Base-by-base conservation (phyloP, 148 eudicot genomes). In the Silene conica region DNA sequence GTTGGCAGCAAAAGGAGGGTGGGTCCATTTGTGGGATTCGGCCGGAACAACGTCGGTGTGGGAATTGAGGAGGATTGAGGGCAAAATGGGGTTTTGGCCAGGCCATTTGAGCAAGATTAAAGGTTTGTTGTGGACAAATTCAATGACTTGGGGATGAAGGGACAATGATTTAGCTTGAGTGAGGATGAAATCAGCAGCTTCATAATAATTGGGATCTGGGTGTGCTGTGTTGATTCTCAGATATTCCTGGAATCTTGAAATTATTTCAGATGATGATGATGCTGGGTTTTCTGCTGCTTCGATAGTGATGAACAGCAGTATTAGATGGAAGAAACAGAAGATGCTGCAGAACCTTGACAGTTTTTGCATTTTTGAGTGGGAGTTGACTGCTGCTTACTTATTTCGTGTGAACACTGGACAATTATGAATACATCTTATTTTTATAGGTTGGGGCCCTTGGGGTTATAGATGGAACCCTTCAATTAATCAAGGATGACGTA, bases 11-110 rank as follows among this genome's bases (percentile, higher is more conserved):
- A 93, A 93, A 8, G 98, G 98, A 1, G 82, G 86, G 62, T 84
- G 83, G 10, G 55, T 14, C 97, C 96, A 94, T 81, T 92, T 89
- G 62, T 79, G 73, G 21, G 79, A 63, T 82, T 94, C 97, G 5
- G 79, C 95, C 10, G 96, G 96, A 73, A 94, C 98, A 19, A 94
- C 98, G 43, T 91, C 98, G 10, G 93, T 89, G 82, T 94, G 98
- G 8, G 97, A 94, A 43, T 91, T 88, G 57, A 94, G 88, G 11
- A 94, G 83, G 34, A 94, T 62, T 55, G 93, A 84, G 9, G 85
- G 82, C 46, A 89, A 83, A 1, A 67, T 23, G 2, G 90, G 90
- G 75, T 88, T 62, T 34, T 68, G 74, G 0, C 97, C 98, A 6
- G 88, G 74, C 98, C 97, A 92, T 75, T 89, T 94, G 14, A 94